phyloP scores from a whole-genome alignment of 179 eudicot genomes.

The Spinacia oleracea region DNA sequence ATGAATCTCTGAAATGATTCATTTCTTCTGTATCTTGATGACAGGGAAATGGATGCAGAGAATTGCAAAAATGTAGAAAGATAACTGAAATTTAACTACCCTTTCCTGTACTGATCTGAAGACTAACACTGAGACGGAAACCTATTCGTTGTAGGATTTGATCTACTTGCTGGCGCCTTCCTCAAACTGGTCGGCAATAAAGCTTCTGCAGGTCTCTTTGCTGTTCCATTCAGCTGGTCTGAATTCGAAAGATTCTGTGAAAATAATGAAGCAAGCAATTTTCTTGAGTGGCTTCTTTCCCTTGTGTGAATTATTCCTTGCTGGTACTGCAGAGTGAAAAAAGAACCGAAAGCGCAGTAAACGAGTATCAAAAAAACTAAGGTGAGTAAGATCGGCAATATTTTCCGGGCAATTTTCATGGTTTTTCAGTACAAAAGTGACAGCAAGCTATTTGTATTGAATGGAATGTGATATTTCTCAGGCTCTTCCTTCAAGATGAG shows the following conservation, averaged over 20 bases:
- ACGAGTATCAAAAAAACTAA: constrained; percentile 33
- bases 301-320: constrained; percentile 8
- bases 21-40: constrained; percentile 6
- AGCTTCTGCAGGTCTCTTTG: constrained; percentile 24
- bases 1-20: constrained; percentile 19
- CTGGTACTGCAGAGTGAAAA: constrained; percentile 17
- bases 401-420: constrained; percentile 31
- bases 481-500: constrained; percentile 13
- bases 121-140: constrained; percentile 37
- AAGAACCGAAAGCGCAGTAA: constrained; percentile 23
- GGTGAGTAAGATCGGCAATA: constrained; percentile 17
- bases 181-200: constrained; percentile 41
- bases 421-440: constrained; percentile 22
- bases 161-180: constrained; percentile 35
- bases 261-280: constrained; percentile 33
- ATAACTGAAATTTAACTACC: constrained; percentile 8
- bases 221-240: constrained; percentile 26
- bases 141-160: constrained; percentile 63
- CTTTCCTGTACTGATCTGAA: constrained; percentile 26
- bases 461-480: constrained; percentile 19
- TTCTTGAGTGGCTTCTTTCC: constrained; percentile 44
- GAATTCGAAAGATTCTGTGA: constrained; percentile 21
- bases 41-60: constrained; percentile 22
- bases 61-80: constrained; percentile 30
- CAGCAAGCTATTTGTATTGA: constrained; percentile 10